Percentiles rank a stretch among this genome's conserved stretches.
Evolutionary conservation across 441 rosid species (phyloP).

Genomic region (Mallotus repandus): DNA sequence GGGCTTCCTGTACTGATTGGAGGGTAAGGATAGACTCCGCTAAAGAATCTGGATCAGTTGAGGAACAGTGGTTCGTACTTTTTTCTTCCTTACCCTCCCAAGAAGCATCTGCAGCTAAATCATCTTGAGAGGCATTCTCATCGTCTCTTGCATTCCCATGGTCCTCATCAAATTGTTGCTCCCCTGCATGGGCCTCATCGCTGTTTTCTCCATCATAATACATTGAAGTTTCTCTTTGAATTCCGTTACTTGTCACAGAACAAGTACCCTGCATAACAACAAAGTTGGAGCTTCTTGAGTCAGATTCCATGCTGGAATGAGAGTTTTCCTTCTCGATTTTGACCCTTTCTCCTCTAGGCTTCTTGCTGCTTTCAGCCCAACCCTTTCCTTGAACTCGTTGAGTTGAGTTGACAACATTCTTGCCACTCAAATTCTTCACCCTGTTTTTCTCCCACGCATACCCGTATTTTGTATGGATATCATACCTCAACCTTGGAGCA

Average conservation of each 20-base stretch:
- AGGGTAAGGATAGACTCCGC: slow-evolving; percentile 50
- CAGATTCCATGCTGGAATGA: slow-evolving; percentile 83
- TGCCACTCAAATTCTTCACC: slow-evolving; percentile 45
- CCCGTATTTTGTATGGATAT: slow-evolving; percentile 38
- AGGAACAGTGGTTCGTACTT: slow-evolving; percentile 34
- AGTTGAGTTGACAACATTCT: slow-evolving; percentile 39
- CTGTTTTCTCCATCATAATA: slow-evolving; percentile 54
- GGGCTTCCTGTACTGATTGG: slow-evolving; percentile 62
- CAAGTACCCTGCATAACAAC: slow-evolving; percentile 67
- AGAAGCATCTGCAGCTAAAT: slow-evolving; percentile 46
- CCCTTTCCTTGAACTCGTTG: slow-evolving; percentile 50
- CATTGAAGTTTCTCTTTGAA: slow-evolving; percentile 43
- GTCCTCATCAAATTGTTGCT: slow-evolving; percentile 36
- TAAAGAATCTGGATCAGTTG: slow-evolving; percentile 48
- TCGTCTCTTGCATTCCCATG: slow-evolving; percentile 41
- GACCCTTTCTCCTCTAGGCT: slow-evolving; percentile 77
- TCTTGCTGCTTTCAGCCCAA: slow-evolving; percentile 55
- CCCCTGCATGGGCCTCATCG: slow-evolving; percentile 46
- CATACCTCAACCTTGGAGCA: slow-evolving; percentile 50
- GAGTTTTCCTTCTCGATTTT: slow-evolving; percentile 78
- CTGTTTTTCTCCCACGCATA: slow-evolving; percentile 45
- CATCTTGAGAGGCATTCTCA: slow-evolving; percentile 47
- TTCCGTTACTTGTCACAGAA: slow-evolving; percentile 51
- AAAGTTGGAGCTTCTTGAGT: slow-evolving; percentile 85
- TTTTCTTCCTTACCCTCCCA: slow-evolving; percentile 50